Evolutionary conservation across 2,329 filamentous ascomycete genomes (phyloP), one percentile per base, ranked within the genome.

Genomic region (Emmonsia crescens): DNA sequence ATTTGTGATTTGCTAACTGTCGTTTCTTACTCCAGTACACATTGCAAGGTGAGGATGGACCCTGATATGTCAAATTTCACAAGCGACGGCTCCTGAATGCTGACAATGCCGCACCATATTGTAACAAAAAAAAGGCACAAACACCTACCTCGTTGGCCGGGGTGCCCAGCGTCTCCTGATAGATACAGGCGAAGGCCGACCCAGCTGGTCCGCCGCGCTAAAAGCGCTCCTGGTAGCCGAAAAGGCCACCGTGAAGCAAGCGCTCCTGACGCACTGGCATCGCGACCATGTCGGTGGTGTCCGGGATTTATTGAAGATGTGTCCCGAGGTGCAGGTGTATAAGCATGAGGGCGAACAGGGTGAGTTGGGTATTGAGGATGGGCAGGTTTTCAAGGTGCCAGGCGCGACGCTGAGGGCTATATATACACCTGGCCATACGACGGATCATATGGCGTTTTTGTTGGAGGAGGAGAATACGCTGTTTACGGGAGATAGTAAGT

Each of bases 181-280:
- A 70, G 94, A 99, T 76, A 96, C 92, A 0, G 94, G 89, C 57
- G 88, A 96, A 74, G 94, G 93, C 55, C 83, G 80, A 62, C 83
- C 86, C 1, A 80, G 83, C 40, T 99, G 93, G 93, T 80, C 85
- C 49, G 74, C 80, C 0, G 82, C 83, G 0, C 76, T 99, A 42
- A 82, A 83, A 65, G 76, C 79, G 3, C 83, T 87, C 0, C 80
- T 97, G 2, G 73, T 79, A 6, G 76, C 84, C 29, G 89, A 96
- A 72, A 81, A 85, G 29, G 87, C 88, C 24, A 82, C 79, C 0
- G 78, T 97, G 29, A 79, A 84, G n/a, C 78, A 80, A 21, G 85
- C 86, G 0, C 79, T 99, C 27, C 79, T 99, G 57, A 95, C 92
- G 0, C 94, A 99, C 74, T 96, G 92, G 91, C 94, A 99, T 71